phyloP scores from a whole-genome alignment of 805 yeast genomes.

The Wickerhamiella lipophila region DNA sequence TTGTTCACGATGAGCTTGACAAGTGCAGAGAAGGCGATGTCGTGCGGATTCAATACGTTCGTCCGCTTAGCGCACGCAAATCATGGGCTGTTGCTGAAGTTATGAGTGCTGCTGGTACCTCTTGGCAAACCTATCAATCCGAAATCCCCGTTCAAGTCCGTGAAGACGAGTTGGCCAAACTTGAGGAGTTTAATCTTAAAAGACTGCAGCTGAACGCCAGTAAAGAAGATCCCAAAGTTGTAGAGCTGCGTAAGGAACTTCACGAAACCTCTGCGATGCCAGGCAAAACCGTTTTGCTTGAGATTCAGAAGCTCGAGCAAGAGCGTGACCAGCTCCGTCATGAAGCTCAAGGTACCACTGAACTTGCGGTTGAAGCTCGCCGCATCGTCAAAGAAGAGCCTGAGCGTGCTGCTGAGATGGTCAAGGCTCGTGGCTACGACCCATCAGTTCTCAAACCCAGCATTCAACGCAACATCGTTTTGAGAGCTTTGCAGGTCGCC shows the following conservation, averaged over 20 bases:
- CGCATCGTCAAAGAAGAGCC: constrained; percentile 27
- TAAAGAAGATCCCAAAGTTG: constrained; percentile 20
- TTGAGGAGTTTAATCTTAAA: constrained; percentile 41
- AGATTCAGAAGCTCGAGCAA: constrained; percentile 30
- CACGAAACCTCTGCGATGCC: constrained; percentile 24
- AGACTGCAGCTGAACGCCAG: constrained; percentile 28
- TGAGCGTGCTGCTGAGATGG: constrained; percentile 30
- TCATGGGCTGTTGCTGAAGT: constrained; percentile 88
- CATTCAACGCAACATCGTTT: constrained; percentile 54
- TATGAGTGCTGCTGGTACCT: constrained; percentile 78
- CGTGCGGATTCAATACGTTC: constrained; percentile 74
- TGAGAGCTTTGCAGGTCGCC: constrained; percentile 5
- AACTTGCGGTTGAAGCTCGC: constrained; percentile 20
- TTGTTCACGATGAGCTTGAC: constrained; percentile 89
- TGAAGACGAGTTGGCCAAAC: constrained; percentile 50
- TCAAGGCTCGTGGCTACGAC: constrained; percentile 29
- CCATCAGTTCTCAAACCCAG: constrained; percentile 35
- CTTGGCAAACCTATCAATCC: constrained; percentile 65
- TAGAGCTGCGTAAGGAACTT: constrained; percentile 17
- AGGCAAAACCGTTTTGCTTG: constrained; percentile 32
- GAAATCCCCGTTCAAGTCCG: constrained; percentile 58
- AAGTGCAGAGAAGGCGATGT: constrained; percentile 90
- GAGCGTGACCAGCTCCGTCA: constrained; percentile 29
- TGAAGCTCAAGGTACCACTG: constrained; percentile 21
- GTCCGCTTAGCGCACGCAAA: constrained; percentile 73